Evolutionary conservation across 257 asterid species (phyloP), one percentile per base, ranked within the genome.

Genomic region (Eustoma russellianum): DNA sequence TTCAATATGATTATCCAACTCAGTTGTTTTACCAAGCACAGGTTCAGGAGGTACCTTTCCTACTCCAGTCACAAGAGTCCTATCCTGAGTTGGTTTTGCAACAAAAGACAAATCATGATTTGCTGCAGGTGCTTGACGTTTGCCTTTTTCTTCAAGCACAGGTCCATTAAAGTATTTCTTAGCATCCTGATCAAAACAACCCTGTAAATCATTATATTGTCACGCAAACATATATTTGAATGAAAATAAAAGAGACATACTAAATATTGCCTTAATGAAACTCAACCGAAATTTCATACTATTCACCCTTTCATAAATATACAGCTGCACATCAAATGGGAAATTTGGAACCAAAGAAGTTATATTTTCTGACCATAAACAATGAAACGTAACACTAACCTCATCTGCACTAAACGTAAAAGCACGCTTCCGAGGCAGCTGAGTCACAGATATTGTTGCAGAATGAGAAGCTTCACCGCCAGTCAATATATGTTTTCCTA

Each of bases 321-420:
- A n/a, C n/a, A n/a, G n/a, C n/a, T n/a, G n/a, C n/a, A n/a, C n/a
- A n/a, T 8, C 6, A 19, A 56, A 13, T 6, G 2, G 17, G 35
- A 17, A 49, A 56, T 18, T 28, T 16, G 41, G 10, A 7, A 63
- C 45, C 19, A 19, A 48, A 28, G 24, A 33, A 48, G 50, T 24
- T 12, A 55, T 13, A 18, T 17, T 6, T 7, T 18, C 35, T 6
- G 47, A 24, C 43, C 43, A 30, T 11, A 17, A 17, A n/a, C 17
- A 34, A 59, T 44, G 57, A 62, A 40, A 60, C 46, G 19, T 33
- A 53, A 46, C 63, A 50, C 63, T 6, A 67, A 85, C 97, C 95
- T 88, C 98, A 59, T 67, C 74, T 7, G 83, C 85, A 59, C 77
- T 82, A 83, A 84, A 87, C 80, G 74, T 74, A 68, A 84, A 82